phyloP scores from a whole-genome alignment of 2,329 filamentous ascomycete species.

The Ophiostoma australiae region DNA sequence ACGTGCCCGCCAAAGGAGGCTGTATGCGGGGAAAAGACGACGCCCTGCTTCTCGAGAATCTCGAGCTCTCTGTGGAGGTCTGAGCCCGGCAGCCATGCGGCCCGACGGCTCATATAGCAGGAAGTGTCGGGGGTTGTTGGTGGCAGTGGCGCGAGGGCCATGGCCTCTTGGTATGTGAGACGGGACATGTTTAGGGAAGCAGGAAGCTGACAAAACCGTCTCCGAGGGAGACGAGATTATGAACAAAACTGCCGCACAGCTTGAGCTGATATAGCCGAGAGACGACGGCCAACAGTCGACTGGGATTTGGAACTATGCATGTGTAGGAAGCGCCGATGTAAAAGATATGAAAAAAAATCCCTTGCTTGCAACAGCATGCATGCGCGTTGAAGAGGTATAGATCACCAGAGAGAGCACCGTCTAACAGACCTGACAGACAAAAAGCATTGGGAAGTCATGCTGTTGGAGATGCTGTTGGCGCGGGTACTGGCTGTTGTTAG shows the following conservation, averaged over 20 bases:
- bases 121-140: conserved; percentile 16
- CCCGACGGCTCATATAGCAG: conserved; percentile 36
- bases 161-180: conserved; percentile 37
- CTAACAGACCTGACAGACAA: neutral
- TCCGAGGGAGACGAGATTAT: no score
- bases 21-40: conserved; percentile 22
- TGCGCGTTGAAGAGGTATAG: no score
- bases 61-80: conserved; percentile 29
- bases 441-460: neutral
- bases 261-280: neutral
- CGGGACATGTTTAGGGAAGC: conserved; percentile 21
- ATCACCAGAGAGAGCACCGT: neutral
- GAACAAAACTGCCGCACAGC: neutral
- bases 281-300: neutral
- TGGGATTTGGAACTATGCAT: neutral
- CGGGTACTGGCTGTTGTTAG: neutral
- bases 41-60: neutral
- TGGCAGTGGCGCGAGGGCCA: conserved; percentile 35
- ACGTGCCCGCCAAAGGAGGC: conserved; percentile 43
- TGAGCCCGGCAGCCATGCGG: conserved; percentile 34
- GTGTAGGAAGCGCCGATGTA: no score
- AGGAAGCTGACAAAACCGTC: neutral
- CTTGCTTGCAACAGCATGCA: no score
- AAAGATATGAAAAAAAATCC: no score
- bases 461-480: neutral